These are phyloP conservation scores for Neofusicoccum sp. DNA, from an alignment of 2,329 filamentous ascomycete genomes.

Conservation along the genomic window DNA sequence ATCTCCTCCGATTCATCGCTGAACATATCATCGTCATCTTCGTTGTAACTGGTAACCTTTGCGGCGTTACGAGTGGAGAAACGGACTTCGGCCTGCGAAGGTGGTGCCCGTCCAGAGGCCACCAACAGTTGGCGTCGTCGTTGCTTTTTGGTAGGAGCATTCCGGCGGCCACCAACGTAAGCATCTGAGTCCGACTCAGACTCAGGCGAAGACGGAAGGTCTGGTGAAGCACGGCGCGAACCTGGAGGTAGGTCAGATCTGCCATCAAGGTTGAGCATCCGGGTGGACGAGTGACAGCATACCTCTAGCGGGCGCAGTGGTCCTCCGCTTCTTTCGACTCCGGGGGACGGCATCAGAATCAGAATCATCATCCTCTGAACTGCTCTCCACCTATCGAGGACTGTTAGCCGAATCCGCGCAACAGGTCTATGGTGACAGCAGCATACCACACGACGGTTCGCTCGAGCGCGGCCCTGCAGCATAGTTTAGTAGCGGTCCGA, in stretches of 20 bases:
- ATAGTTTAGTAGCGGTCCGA: conserved; percentile 36
- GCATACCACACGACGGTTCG: conserved; percentile 62
- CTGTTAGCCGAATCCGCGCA: neutral
- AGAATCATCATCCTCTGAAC: conserved; percentile 64
- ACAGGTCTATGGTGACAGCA: conserved; percentile 27
- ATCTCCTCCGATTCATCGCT: conserved; percentile 61
- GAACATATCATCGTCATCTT: conserved; percentile 63
- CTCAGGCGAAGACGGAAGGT: conserved; percentile 61
- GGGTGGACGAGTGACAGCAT: conserved; percentile 53
- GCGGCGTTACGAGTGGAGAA: conserved; percentile 88
- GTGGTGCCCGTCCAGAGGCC: conserved; percentile 61
- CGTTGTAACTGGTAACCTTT: conserved; percentile 70
- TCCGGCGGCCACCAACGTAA: conserved; percentile 77
- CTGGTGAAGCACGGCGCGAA: conserved; percentile 53
- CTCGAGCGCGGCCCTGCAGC: conserved; percentile 60
- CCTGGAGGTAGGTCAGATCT: conserved; percentile 57
- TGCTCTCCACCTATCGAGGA: conserved; percentile 57
- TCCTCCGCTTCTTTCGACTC: conserved; percentile 67
- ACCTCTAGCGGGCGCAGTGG: conserved; percentile 67
- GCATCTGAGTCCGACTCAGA: conserved; percentile 66
- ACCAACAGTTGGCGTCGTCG: conserved; percentile 69
- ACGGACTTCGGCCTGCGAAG: conserved; percentile 76
- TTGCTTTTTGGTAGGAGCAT: conserved; percentile 71
- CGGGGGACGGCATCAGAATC: conserved; percentile 72
- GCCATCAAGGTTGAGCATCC: conserved; percentile 28